phyloP scores from a whole-genome alignment of 805 yeast genomes.

The Komagataella kurtzmanii region DNA sequence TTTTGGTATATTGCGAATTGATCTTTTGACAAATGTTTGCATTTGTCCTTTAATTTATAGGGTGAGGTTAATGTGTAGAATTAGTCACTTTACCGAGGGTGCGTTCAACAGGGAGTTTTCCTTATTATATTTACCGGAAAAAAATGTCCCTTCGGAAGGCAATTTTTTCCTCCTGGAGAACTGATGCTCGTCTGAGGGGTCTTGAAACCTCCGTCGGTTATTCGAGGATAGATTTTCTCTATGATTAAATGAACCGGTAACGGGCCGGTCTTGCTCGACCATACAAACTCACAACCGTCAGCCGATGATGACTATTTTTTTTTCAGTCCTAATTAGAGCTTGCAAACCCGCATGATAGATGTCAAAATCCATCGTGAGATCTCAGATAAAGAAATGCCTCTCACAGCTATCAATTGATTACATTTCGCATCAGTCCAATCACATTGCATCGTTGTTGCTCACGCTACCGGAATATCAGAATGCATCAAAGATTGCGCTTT shows the following conservation, averaged over 20 bases:
- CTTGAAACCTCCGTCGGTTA: neutral
- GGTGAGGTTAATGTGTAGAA: neutral
- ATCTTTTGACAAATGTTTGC: neutral
- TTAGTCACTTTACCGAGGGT: neutral
- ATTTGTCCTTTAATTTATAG: neutral
- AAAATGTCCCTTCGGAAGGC: neutral
- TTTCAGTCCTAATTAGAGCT: neutral
- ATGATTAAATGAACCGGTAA: neutral
- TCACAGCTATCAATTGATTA: neutral
- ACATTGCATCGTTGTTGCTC: slow-evolving; percentile 11
- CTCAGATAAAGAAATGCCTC: slow-evolving; percentile 2
- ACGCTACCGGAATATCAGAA: slow-evolving; percentile 21
- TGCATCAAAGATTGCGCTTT: slow-evolving; percentile 46
- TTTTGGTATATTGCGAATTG: neutral
- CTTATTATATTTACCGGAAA: neutral
- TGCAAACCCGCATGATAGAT: neutral
- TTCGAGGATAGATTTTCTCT: neutral
- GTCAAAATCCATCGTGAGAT: slow-evolving; percentile 4
- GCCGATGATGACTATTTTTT: neutral
- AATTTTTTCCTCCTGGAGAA: neutral
- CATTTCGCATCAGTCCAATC: slow-evolving; percentile 3
- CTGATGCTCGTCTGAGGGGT: neutral
- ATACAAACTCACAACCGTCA: no score
- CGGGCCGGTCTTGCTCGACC: neutral
- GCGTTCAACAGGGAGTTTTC: neutral